Conservation (phyloP, 495 filamentous ascomycete species). For the Hyaloscypha hepaticicola region DNA sequence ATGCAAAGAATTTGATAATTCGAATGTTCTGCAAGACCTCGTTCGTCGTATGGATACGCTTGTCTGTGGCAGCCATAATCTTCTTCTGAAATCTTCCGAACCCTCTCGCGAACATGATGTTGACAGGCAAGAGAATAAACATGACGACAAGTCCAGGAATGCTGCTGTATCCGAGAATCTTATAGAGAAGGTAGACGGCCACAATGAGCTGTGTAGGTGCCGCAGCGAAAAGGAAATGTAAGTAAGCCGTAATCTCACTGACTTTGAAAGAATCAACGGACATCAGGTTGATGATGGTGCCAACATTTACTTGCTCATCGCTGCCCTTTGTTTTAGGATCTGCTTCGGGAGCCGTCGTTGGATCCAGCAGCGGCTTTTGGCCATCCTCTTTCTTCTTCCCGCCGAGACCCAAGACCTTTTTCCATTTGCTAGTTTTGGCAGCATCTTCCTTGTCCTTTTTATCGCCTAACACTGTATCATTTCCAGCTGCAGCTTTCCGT, state of each 20-base stretch:
- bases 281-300: slow-evolving; percentile 99
- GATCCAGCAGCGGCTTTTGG: slow-evolving; percentile 12
- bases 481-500: slow-evolving; percentile 78
- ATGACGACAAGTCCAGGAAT: slow-evolving; percentile 94
- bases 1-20: slow-evolving; percentile 99
- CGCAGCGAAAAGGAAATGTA: slow-evolving; percentile 48
- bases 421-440: slow-evolving; percentile 52
- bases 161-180: slow-evolving; percentile 87
- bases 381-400: slow-evolving; percentile 53
- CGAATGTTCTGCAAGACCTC: slow-evolving; percentile 97
- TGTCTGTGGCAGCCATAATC: slow-evolving; percentile 93
- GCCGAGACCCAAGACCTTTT: slow-evolving; percentile 57
- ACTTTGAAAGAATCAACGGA: slow-evolving; percentile 99
- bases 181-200: slow-evolving; percentile 66
- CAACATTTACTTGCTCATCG: slow-evolving; percentile 78
- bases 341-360: slow-evolving; percentile 30
- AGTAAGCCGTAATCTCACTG: slow-evolving; percentile 67
- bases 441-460: slow-evolving; percentile 54
- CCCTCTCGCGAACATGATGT: slow-evolving; percentile 77
- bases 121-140: slow-evolving; percentile 83
- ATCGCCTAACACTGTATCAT: slow-evolving; percentile 67
- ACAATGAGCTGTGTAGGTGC: slow-evolving; percentile 45
- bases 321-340: slow-evolving; percentile 44
- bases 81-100: slow-evolving; percentile 83
- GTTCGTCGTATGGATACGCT: slow-evolving; percentile 94